Base-by-base conservation (phyloP, 129 eudicot genomes). In the Artemisia argyi region DNA sequence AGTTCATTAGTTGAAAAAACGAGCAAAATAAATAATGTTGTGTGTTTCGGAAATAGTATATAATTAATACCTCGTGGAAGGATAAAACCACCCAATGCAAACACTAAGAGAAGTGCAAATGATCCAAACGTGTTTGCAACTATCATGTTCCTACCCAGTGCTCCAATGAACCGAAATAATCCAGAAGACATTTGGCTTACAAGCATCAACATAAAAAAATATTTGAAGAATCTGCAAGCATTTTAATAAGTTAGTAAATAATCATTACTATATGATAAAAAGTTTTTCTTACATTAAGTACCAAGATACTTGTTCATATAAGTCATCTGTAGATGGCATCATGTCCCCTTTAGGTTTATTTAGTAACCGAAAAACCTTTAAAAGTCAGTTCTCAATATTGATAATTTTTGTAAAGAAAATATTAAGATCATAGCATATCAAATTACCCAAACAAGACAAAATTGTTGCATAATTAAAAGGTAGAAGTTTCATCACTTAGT, bases 91-190 rank as follows among this genome's bases (percentile, higher is more conserved):
- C 96, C 84, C 73, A 91, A 48, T 3, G 82, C 85, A 48, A 88
- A 73, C 22, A 85, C 74, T 62, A 83, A 0, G 24, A 86, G 75
- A 48, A 87, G 22, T 1, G 82, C 75, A 77, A 76, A 73, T 15
- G 83, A 48, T 17, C 93, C 93, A 46, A 82, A 82, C 3, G 97
- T 88, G 85, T 86, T 91, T 11, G 96, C 96, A 39, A 88, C 78
- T 63, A 86, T 75, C 87, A 80, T 80, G 44, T 74, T 81, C 55
- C 96, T 76, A 13, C 97, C 96, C 10, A 71, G 3, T 35, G 92
- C 85, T 15, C 83, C 97, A 8, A 81, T 82, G 48, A 79, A 51
- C 28, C 92, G 80, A 61, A 91, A 91, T 74, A 91, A 73, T 54
- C 68, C 84, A 54, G 90, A 63, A 49, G 97, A 88, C 82, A 83